Evolutionary conservation across 805 yeast genomes (phyloP), one percentile per base, ranked within the genome.

Genomic region (Barnettozyma californica): DNA sequence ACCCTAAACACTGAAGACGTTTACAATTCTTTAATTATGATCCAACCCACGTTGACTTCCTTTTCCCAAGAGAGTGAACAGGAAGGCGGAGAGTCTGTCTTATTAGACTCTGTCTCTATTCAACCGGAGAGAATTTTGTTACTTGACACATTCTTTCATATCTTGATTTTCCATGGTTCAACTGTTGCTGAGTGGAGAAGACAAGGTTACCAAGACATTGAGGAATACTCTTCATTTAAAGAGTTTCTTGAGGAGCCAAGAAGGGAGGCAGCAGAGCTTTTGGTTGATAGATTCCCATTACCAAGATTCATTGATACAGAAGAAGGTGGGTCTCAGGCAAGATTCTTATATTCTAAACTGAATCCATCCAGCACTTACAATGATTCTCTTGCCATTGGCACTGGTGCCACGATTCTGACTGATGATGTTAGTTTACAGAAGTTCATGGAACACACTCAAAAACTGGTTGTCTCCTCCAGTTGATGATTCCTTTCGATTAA

Each of bases 301-400:
- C 89, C 89, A 5, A 70, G 89, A 57, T 83, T 81, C 55, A 80
- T 83, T 46, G 87, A 83, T 59, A 80, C 87, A 23, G 87, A 83
- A 56, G 87, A 82, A 61, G 87, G 87, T 47, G 88, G 87, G 4
- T 81, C 87, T 0, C 89, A 83, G 60, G 87, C 88, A 0, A 73
- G 89, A 64, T 83, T 83, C 62, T 68, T 83, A 48, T 78, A 79
- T 73, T 83, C 87, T 3, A 82, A 82, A 64, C 68, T 83, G 57
- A 83, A 83, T 63, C 88, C 89, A 13, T 75, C 85, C 4, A 80
- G 81, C 2, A 74, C 75, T 41, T 80, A 81, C 61, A 69, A 60
- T 34, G 62, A 61, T 39, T 69, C 56, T 58, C 63, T 52, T n/a
- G 25, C 46, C 23, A 62, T 70, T 4, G 69, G 53, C 58, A 62